phyloP scores from a whole-genome alignment of 768 basidiomycete genomes.

The Kwoniella sp. region DNA sequence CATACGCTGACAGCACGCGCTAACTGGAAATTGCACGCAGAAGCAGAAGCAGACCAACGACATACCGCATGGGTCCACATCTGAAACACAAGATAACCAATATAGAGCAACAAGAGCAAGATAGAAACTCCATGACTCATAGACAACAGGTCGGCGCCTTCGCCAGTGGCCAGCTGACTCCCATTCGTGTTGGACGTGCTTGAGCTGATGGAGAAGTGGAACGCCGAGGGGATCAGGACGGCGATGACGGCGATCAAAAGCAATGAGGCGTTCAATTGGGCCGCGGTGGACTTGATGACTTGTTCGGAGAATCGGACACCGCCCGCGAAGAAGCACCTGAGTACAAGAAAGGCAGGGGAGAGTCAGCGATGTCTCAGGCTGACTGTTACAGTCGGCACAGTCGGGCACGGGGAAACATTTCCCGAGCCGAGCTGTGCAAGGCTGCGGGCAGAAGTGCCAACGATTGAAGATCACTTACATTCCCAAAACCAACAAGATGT shows the following conservation, averaged over 20 bases:
- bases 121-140: constrained; percentile 62
- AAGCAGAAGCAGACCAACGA: constrained; percentile 9
- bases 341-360: too few relatives aligned
- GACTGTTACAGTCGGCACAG: too few relatives aligned
- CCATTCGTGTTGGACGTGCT: constrained; percentile 47
- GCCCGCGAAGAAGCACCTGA: constrained; percentile 53
- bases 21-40: background rate
- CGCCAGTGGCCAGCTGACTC: constrained; percentile 42
- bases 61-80: constrained; percentile 63
- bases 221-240: constrained; percentile 57
- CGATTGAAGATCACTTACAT: constrained; percentile 39
- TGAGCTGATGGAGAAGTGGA: constrained; percentile 42
- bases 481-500: constrained; percentile 57
- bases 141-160: constrained; percentile 59
- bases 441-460: too few relatives aligned
- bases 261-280: constrained; percentile 56
- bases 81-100: constrained; percentile 61
- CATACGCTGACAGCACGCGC: constrained; percentile 35
- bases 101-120: constrained; percentile 60
- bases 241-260: constrained; percentile 57
- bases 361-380: background rate
- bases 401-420: too few relatives aligned
- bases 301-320: constrained; percentile 63
- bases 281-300: constrained; percentile 63
- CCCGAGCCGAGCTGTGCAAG: too few relatives aligned